Percentiles rank a stretch among this genome's conserved stretches.
phyloP scores from a whole-genome alignment of 2,329 filamentous ascomycete genomes.

The Amylocarpus encephaloides region DNA sequence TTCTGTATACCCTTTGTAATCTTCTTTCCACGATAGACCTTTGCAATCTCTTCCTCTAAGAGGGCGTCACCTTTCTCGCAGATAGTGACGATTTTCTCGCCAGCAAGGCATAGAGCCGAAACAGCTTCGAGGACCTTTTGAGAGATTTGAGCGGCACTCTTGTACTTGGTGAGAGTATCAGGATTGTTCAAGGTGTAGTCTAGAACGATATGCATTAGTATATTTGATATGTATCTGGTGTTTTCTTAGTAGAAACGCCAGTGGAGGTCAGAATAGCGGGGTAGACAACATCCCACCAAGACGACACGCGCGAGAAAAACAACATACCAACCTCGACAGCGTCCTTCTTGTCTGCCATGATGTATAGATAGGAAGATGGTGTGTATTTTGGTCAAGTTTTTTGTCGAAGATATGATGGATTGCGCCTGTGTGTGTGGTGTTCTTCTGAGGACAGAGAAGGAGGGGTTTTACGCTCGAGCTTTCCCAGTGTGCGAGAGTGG shows the following conservation, averaged over 20 bases:
- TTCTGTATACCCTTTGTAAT: constrained; percentile 69
- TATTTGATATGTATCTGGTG: neutral
- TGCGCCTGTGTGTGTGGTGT: neutral
- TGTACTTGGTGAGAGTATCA: constrained; percentile 97
- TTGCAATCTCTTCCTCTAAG: constrained; percentile 84
- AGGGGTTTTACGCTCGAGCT: neutral
- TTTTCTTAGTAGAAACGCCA: constrained; percentile 2
- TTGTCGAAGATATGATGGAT: neutral
- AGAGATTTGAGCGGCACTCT: constrained; percentile 89
- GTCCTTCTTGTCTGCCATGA: constrained; percentile 38
- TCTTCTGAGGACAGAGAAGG: neutral
- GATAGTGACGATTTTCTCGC: constrained; percentile 86
- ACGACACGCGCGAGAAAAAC: constrained; percentile 27
- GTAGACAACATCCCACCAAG: constrained; percentile 23
- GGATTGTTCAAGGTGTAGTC: constrained; percentile 88
- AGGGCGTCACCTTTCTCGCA: constrained; percentile 96
- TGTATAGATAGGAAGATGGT: neutral
- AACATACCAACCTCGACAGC: constrained; percentile 36
- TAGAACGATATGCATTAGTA: constrained; percentile 34
- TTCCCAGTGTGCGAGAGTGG: neutral
- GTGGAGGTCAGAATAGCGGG: constrained; percentile 25
- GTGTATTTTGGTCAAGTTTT: neutral
- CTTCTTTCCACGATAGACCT: constrained; percentile 99
- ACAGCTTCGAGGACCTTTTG: constrained; percentile 93
- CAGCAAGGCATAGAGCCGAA: constrained; percentile 65